Base-by-base conservation (phyloP, 2,329 filamentous ascomycete genomes). In the Cadophora luteo-olivacea region DNA sequence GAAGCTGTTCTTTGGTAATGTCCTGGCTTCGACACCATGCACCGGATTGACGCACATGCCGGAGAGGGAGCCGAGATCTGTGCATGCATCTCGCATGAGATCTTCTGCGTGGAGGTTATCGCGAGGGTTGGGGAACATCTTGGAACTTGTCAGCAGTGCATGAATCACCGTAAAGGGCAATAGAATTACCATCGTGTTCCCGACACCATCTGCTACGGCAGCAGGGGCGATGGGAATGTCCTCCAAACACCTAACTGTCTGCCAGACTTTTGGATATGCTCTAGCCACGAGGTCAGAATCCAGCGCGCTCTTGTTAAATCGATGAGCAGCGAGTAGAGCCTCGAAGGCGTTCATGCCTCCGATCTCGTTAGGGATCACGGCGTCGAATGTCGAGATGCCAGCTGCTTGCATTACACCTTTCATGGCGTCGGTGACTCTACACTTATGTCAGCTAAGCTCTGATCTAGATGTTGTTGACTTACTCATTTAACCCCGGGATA, bases 361-460 rank as follows among this genome's bases (percentile, higher is more conserved):
- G 65, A 91, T 89, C 73, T 91, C 89, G 12, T 90, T 77, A 0
- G 86, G 83, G 69, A 91, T 86, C 69, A 90, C 85, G 48, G 87
- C 85, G 24, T 87, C 75, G 57, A 77, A 77, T 11, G 70, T 66
- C 19, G 66, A 64, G 8, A 76, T 33, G 11, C 70, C 72, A 5
- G 69, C 69, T 3, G 65, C 49, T 52, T 70, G 63, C 69, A 77
- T 70, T 16, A 76, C 70, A 24, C 68, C 70, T 67, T 73, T 72
- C 41, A 77, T 73, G 4, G 76, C 73, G 64, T 76, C 72, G 12
- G 71, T 74, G 3, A 77, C 70, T 68, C 76, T 77, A 29, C 49
- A 32, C 3, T 45, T 45, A 36, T 45, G 25, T 71, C 54, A 72
- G 70, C n/a, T 33, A 8, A 57, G 19, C 36, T 52, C 16, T 11